Percentiles rank a stretch among this genome's conserved stretches.
These are phyloP conservation scores for Fraxinus albicans DNA, from an alignment of 305 asterid species.

Conservation along the genomic window DNA sequence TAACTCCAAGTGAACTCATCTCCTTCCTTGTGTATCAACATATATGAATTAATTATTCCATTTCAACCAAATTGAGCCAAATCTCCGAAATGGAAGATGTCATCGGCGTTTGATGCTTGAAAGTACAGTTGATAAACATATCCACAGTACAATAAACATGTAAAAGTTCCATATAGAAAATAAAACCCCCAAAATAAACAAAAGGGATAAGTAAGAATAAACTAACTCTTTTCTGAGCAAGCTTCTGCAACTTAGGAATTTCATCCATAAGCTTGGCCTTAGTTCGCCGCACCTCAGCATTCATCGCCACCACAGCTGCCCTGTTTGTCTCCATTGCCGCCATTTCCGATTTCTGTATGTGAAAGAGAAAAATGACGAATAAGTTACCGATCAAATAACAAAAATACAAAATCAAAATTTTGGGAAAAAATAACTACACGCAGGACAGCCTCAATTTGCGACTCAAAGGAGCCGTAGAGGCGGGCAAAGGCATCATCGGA, in stretches of 20 bases:
- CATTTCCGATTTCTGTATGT: conserved; percentile 53
- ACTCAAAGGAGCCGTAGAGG: conserved; percentile 62
- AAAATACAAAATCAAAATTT: not conserved
- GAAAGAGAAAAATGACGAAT: not conserved
- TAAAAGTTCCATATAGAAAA: not conserved
- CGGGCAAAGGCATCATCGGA: conserved; percentile 72
- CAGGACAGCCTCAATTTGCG: conserved; percentile 65
- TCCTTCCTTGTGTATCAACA: not conserved
- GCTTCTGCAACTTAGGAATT: conserved; percentile 75
- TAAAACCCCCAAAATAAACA: not conserved
- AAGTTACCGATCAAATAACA: not conserved
- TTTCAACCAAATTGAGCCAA: not conserved
- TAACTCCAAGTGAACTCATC: not conserved
- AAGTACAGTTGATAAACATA: not conserved
- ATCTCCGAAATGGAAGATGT: not conserved
- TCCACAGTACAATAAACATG: not conserved
- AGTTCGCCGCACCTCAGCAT: conserved; percentile 84
- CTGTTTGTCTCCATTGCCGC: conserved; percentile 71
- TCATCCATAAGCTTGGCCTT: conserved; percentile 83
- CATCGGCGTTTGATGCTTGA: not conserved
- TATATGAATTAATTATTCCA: not conserved
- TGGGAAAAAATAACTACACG: conserved; percentile 29
- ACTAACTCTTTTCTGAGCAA: conserved; percentile 69
- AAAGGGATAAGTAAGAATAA: not conserved
- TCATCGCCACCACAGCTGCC: conserved; percentile 82